These are phyloP conservation scores for Fraxinus velutina DNA, from an alignment of 305 asterid genomes.

Conservation along the genomic window DNA sequence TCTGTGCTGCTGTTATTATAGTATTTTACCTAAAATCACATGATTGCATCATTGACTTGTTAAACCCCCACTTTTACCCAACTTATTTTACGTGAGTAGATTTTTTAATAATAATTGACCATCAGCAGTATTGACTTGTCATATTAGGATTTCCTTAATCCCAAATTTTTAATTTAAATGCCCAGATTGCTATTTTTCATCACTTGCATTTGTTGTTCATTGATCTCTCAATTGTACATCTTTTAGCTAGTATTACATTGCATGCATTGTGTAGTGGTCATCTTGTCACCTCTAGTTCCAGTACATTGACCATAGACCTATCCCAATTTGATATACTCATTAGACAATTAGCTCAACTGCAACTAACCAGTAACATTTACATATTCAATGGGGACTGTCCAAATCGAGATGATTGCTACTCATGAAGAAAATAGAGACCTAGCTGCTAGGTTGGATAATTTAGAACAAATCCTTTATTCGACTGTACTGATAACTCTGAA, in stretches of 20 bases:
- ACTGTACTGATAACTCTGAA: not conserved
- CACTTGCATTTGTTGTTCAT: not conserved
- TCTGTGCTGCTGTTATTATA: too few relatives aligned
- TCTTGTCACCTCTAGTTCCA: not conserved
- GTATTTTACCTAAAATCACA: too few relatives aligned
- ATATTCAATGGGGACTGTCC: not conserved
- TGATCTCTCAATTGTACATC: not conserved
- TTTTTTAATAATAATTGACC: too few relatives aligned
- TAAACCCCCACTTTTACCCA: too few relatives aligned
- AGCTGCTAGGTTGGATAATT: too few relatives aligned
- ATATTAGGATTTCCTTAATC: too few relatives aligned
- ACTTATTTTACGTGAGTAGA: too few relatives aligned
- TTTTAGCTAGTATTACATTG: not conserved
- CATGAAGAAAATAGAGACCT: not conserved
- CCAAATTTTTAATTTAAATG: not conserved
- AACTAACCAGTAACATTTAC: not conserved
- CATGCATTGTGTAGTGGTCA: not conserved
- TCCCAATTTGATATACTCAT: not conserved
- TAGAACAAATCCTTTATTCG: too few relatives aligned
- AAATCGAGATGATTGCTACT: not conserved
- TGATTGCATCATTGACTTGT: too few relatives aligned
- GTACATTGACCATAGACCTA: not conserved
- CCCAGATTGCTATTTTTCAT: not conserved
- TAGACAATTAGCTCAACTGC: not conserved
- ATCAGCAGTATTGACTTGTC: too few relatives aligned